Percentiles rank a stretch among this genome's conserved stretches.
Conservation (phyloP, 805 yeast species). For the Hanseniaspora lachancei region DNA sequence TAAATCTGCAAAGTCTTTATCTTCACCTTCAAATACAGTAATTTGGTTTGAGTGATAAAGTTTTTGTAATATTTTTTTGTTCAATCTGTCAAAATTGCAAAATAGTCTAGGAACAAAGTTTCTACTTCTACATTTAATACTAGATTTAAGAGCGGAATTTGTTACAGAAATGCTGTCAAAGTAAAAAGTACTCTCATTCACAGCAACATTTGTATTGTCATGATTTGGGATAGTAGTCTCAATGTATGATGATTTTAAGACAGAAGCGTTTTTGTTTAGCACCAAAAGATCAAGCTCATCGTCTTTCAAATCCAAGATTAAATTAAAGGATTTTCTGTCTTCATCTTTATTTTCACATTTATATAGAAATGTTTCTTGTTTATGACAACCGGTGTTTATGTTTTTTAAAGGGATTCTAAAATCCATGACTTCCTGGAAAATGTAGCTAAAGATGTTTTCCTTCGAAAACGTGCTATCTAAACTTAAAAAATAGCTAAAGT, state of each 20-base stretch:
- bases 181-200: background rate
- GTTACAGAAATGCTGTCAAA: background rate
- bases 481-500: background rate
- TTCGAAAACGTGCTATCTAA: background rate
- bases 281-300: background rate
- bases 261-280: background rate
- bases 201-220: background rate
- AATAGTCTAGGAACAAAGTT: constrained; percentile 14
- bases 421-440: background rate
- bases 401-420: background rate
- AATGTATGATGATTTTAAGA: background rate
- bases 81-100: constrained; percentile 12
- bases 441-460: background rate
- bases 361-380: too few species aligned
- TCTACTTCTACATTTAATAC: too few species aligned
- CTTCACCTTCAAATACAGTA: constrained; percentile 15
- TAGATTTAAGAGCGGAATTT: background rate
- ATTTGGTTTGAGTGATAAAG: constrained; percentile 9
- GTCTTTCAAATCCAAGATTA: too few species aligned
- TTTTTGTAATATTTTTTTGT: constrained; percentile 14
- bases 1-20: background rate
- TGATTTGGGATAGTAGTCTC: background rate
- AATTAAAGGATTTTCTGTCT: background rate
- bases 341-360: background rate
- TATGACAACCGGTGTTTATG: background rate